phyloP scores from a whole-genome alignment of 2,329 filamentous ascomycete genomes.

The Aspergillus vadensis region DNA sequence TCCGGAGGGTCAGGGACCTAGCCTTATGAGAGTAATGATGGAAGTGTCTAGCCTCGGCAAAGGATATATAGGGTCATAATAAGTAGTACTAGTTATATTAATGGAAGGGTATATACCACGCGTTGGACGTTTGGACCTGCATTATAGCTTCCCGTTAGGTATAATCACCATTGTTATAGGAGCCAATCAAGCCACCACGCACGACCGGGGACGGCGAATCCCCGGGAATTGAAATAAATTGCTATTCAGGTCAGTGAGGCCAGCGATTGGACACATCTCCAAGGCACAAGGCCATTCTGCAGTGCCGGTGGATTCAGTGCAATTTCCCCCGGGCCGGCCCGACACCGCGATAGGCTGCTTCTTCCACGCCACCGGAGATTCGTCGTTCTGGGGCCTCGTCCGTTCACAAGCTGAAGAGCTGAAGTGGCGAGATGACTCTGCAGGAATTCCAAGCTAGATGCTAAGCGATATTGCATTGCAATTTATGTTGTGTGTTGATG shows the following conservation, averaged over 20 bases:
- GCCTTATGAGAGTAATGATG: too few species aligned
- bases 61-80: background rate
- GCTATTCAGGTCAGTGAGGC: background rate
- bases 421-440: background rate
- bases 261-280: background rate
- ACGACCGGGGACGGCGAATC: constrained; percentile 1
- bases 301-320: background rate
- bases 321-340: constrained; percentile 2
- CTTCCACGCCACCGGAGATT: background rate
- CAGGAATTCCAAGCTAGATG: background rate
- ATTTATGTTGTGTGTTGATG: background rate
- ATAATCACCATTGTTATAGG: background rate
- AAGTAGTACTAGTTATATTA: background rate
- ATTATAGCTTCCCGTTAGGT: background rate
- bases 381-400: background rate
- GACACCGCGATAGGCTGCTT: background rate
- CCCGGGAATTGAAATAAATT: background rate
- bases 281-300: background rate
- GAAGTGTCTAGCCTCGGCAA: background rate
- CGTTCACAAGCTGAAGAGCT: background rate
- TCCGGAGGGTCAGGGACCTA: background rate
- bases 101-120: too few species aligned
- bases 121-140: too few species aligned
- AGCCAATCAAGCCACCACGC: background rate
- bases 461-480: constrained; percentile 1